Base-by-base conservation (phyloP, 1,139 yeast species). In the Sugiyamaella japonica region DNA sequence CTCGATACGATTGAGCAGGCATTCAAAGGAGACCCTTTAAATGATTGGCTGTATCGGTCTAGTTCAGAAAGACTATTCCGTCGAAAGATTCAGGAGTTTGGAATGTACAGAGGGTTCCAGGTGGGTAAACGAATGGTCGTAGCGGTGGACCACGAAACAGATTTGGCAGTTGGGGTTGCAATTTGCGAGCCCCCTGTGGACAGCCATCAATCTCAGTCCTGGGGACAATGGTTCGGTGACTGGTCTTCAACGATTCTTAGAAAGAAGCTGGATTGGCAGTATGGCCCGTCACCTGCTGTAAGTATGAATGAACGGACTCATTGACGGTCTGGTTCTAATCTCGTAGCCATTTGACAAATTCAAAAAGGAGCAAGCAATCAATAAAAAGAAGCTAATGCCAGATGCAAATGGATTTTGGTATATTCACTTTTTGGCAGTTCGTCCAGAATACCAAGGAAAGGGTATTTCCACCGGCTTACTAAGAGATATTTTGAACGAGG, bases 21-120 rank as follows among this genome's bases (percentile, higher is more conserved):
- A 9, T 48, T 48, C 29, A 32, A 41, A 25, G 52, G 46, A n/a
- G 46, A 40, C 16, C 46, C 52, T 8, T 48, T 48, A 2, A 40
- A 41, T 17, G 34, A 13, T 12, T 48, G 40, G 45, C 32, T 48
- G 6, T 31, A 38, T 29, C 13, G 17, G 12, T 15, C n/a, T 28
- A 25, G 13, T n/a, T 23, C 52, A 10, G 28, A 48, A n/a, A 32
- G 17, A 12, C 1, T 7, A 16, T 32, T 32, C 12, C 20, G 41
- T 9, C 2, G 46, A 40, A 20, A 20, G 13, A 34, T 41, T 41
- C 23, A 29, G 15, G 32, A 40, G 12, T 29, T 31, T 13, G 23
- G 23, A 6, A 3, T 48, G 12, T 36, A 25, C 3, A 45, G 25
- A 13, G 52, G 46, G 23, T 40, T 48, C 25, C 20, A 41, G 1